Evolutionary conservation across 1,139 yeast genomes (phyloP), one percentile per base, ranked within the genome.

Genomic region (Suhomyces ambrosiae): DNA sequence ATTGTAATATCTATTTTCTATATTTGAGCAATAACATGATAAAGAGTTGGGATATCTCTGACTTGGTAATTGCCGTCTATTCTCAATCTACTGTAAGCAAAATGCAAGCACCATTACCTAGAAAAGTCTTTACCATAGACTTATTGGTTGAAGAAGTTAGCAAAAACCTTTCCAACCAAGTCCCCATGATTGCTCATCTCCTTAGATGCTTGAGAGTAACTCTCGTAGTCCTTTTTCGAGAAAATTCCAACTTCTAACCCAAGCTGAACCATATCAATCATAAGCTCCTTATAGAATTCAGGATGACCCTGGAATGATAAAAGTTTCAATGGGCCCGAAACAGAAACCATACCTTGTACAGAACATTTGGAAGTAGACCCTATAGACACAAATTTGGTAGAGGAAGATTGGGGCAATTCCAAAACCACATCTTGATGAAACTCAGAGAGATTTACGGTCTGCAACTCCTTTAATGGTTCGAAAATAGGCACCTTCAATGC

Each of bases 221-320:
- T 54, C 31, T 63, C 68, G 35, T 50, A 60, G 23, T 56, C 50
- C n/a, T 42, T 38, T 11, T 48, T 45, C n/a, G 37, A 16, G 14
- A 41, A 30, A 4, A 12, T 11, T 18, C 38, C 37, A 14, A 23
- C 16, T 6, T 40, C 14, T 19, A 24, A 6, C 12, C 33, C 38
- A 8, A 18, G 18, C 12, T 47, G 52, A 42, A 54, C 65, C 57
- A 54, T 65, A 44, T 35, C 64, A 29, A 52, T 46, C 3, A 68
- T 59, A 33, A 57, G 47, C 3, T 61, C 71, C 1, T 69, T 61
- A 18, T 67, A 56, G 52, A 86, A 88, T 56, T 89, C 97, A 0
- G 97, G 96, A 54, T 89, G 97, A 0, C 96, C 96, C 57, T 89
- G 97, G 50, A 87, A 78, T 0, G 94, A 78, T 30, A 87, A 63